Conservation (phyloP, 2,329 filamentous ascomycete species). For the Fusarium sp. region DNA sequence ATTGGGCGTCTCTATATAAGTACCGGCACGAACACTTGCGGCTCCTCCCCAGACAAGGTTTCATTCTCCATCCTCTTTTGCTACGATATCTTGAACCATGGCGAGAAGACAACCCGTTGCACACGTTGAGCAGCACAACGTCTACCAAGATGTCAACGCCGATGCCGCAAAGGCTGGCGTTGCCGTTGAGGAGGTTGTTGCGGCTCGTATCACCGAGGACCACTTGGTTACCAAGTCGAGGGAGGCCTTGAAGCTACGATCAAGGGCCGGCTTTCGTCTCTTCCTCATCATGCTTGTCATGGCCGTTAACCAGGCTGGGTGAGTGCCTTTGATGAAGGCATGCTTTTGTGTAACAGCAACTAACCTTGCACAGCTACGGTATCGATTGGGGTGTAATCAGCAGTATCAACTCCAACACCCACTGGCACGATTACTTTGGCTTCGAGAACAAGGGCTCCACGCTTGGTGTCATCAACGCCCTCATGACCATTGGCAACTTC, state of each 20-base stretch:
- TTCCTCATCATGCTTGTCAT: slow-evolving; percentile 33
- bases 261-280: slow-evolving; percentile 34
- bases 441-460: slow-evolving; percentile 32
- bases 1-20: slow-evolving; percentile 8
- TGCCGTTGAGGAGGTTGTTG: slow-evolving; percentile 35
- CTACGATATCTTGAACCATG: background rate
- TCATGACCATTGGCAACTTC: slow-evolving; percentile 42
- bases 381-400: slow-evolving; percentile 42
- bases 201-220: slow-evolving; percentile 37
- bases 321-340: background rate
- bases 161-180: slow-evolving; percentile 36
- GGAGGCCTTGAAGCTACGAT: slow-evolving; percentile 30
- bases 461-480: slow-evolving; percentile 38
- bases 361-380: slow-evolving; percentile 24
- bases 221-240: slow-evolving; percentile 35
- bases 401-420: slow-evolving; percentile 37
- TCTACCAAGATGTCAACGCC: slow-evolving; percentile 36
- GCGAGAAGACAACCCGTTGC: slow-evolving; percentile 4
- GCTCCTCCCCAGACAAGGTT: background rate
- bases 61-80: background rate
- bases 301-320: slow-evolving; percentile 28
- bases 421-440: slow-evolving; percentile 41
- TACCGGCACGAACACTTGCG: background rate
- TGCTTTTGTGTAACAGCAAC: background rate
- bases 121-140: slow-evolving; percentile 10